These are phyloP conservation scores for Haplographium delicatum DNA, from an alignment of 495 filamentous ascomycete species.

Conservation along the genomic window DNA sequence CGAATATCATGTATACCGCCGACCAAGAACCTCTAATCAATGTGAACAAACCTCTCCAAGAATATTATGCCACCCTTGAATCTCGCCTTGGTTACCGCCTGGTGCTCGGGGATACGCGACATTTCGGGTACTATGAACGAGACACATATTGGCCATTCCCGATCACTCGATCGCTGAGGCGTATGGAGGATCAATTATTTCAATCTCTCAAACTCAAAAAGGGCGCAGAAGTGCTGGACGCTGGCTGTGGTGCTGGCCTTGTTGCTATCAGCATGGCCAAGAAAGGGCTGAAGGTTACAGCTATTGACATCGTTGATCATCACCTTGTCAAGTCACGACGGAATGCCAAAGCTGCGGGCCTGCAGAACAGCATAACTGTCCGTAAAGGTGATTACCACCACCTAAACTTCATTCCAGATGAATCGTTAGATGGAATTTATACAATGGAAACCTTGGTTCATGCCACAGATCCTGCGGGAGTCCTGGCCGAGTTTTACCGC, in stretches of 20 bases:
- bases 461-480: conserved; percentile 44
- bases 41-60: conserved; percentile 33
- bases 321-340: conserved; percentile 40
- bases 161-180: conserved; percentile 32
- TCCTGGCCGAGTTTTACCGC: conserved; percentile 42
- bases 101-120: conserved; percentile 43
- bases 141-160: conserved; percentile 48
- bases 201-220: conserved; percentile 30
- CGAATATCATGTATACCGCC: conserved; percentile 10
- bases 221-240: conserved; percentile 43
- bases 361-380: conserved; percentile 35
- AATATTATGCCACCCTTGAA: conserved; percentile 41
- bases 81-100: conserved; percentile 46
- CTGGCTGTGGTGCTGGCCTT: conserved; percentile 46
- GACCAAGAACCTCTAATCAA: conserved; percentile 28
- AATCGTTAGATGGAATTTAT: conserved; percentile 48
- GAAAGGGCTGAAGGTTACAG: conserved; percentile 35
- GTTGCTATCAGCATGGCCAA: conserved; percentile 44
- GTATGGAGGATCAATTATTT: conserved; percentile 46
- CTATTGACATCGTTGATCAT: conserved; percentile 47
- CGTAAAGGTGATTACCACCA: conserved; percentile 50
- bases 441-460: conserved; percentile 58
- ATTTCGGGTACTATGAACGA: conserved; percentile 46
- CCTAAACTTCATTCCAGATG: conserved; percentile 32
- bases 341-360: conserved; percentile 33